Conservation (phyloP, 371 early-diverging fungal species). For the Lichtheimia ramosa region DNA sequence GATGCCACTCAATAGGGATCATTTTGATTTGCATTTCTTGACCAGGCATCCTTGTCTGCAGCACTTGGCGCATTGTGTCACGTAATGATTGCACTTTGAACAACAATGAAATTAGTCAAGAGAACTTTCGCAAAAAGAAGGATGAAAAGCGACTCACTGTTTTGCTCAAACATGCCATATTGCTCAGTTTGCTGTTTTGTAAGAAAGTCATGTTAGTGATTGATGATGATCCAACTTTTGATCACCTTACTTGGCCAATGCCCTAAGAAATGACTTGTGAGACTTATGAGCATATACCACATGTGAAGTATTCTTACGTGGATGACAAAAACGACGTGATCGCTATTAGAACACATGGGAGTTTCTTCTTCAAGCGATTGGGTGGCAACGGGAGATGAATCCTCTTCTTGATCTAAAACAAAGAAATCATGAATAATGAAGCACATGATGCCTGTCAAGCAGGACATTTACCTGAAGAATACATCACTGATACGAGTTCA, state of each 20-base stretch:
- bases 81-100: constrained; percentile 47
- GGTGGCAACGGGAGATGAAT: not conserved
- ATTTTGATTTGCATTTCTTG: constrained; percentile 46
- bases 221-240: not conserved
- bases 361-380: not conserved
- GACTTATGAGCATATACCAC: not conserved
- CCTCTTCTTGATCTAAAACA: too few species aligned
- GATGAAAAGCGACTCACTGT: constrained; percentile 26
- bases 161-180: constrained; percentile 56
- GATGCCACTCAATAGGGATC: constrained; percentile 56
- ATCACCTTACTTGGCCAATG: constrained; percentile 54
- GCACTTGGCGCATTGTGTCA: constrained; percentile 49
- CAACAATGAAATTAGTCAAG: not conserved
- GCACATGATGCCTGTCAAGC: too few species aligned
- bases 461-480: constrained; percentile 6
- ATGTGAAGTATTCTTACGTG: constrained; percentile 44
- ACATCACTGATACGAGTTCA: constrained; percentile 16
- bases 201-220: not conserved
- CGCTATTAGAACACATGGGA: constrained; percentile 11
- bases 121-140: not conserved
- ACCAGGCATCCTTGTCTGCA: constrained; percentile 51
- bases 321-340: constrained; percentile 60
- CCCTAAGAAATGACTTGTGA: constrained; percentile 33
- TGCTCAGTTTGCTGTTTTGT: constrained; percentile 49
- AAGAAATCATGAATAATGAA: too few species aligned